Base-by-base conservation (phyloP, 768 basidiomycete genomes). In the Mycena epipterygia region DNA sequence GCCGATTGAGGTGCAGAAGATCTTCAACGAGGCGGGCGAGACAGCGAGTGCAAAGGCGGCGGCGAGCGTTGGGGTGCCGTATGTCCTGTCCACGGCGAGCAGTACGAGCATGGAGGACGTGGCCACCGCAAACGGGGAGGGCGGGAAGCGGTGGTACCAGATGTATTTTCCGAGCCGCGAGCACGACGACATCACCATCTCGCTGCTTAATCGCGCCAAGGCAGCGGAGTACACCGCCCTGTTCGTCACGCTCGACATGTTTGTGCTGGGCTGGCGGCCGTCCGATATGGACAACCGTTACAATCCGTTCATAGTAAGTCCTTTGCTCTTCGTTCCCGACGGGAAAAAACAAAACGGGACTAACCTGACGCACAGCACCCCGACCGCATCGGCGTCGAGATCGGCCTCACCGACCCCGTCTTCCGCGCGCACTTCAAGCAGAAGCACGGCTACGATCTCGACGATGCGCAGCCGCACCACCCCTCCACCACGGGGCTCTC, bases 41-140 rank as follows among this genome's bases (percentile, higher is more conserved):
- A 74, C 86, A 16, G 86, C 81, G 0, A 79, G 84, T 3, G 84
- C 86, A 0, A 79, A 78, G 32, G 87, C 85, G 12, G 88, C 87
- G 5, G 80, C 70, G 2, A 82, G 81, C 39, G 79, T 89, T n/a
- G 83, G 81, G 8, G 81, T 89, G 11, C 85, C 87, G 1, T 80
- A 83, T 35, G 80, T 81, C 67, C 79, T 89, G 68, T 84, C 84
- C 62, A 84, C 85, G 8, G 87, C 88, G 11, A 79, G 81, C 12
- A 78, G 80, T 25, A 80, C 82, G 21, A 80, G 81, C 11, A 86
- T 89, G 68, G 88, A 89, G 71, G 82, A 82, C 7, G 85, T 88
- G 4, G 89, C 83, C 2, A 72, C 80, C 29, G 88, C 85, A 2
- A 85, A 84, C 57, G 84, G 85, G n/a, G 71, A 77, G 46, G 83